Conservation (phyloP, 257 asterid species). For the Coffea eugenioides region DNA sequence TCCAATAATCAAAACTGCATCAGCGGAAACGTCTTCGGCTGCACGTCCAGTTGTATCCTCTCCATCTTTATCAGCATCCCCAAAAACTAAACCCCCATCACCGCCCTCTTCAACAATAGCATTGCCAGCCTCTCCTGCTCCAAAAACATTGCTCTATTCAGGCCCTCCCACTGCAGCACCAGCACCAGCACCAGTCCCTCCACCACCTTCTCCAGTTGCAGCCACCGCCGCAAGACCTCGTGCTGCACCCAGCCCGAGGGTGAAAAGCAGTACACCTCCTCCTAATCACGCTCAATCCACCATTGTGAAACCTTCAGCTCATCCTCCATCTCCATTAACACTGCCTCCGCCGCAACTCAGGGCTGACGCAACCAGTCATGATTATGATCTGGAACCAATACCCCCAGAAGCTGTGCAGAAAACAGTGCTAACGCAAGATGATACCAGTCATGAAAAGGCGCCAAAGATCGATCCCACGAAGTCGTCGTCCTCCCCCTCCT, state of each 20-base stretch:
- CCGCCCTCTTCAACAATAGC: slow-evolving; percentile 29
- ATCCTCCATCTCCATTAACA: slow-evolving; percentile 51
- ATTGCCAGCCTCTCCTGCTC: slow-evolving; percentile 23
- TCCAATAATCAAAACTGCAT: slow-evolving; percentile 9
- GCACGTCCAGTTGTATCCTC: slow-evolving; percentile 10
- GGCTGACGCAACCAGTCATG: slow-evolving; percentile 6
- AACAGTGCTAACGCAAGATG: slow-evolving; percentile 20
- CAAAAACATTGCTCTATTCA: slow-evolving; percentile 3
- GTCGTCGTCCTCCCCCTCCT: neutral
- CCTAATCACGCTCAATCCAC: slow-evolving; percentile 28
- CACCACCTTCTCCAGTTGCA: slow-evolving; percentile 16
- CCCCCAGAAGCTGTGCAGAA: slow-evolving; percentile 29
- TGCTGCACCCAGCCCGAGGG: neutral
- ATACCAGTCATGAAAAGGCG: neutral
- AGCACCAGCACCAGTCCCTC: neutral
- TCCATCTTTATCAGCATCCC: slow-evolving; percentile 21
- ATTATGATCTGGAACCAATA: slow-evolving; percentile 23
- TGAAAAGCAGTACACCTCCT: slow-evolving; percentile 25
- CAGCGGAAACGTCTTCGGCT: neutral
- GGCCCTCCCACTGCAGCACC: slow-evolving; percentile 14
- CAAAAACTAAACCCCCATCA: slow-evolving; percentile 17
- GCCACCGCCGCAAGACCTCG: slow-evolving; percentile 6
- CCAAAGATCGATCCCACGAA: slow-evolving; percentile 14
- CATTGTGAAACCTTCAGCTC: slow-evolving; percentile 25
- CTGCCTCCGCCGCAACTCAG: slow-evolving; percentile 35